These are phyloP conservation scores for Aspergillus spinulosporus DNA, from an alignment of 2,329 filamentous ascomycete species.

Conservation along the genomic window DNA sequence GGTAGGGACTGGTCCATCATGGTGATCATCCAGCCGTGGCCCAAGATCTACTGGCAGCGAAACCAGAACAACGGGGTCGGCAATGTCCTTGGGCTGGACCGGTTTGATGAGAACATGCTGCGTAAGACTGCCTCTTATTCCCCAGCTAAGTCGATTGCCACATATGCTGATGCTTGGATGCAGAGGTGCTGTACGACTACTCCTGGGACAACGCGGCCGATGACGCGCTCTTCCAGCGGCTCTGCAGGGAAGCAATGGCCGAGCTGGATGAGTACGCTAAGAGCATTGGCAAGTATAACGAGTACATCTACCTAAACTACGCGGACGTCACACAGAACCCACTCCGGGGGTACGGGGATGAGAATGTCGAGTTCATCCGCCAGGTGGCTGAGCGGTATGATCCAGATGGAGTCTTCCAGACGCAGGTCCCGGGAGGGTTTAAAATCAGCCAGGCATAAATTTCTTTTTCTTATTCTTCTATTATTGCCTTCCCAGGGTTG, in stretches of 20 bases:
- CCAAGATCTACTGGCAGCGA: conserved; percentile 37
- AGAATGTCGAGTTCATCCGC: conserved; percentile 36
- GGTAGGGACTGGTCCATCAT: conserved; percentile 25
- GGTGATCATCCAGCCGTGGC: conserved; percentile 45
- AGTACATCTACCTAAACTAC: conserved; percentile 50
- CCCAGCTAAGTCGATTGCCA: not conserved
- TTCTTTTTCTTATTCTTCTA: no score
- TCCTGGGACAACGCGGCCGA: conserved; percentile 37
- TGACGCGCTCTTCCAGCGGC: conserved; percentile 30
- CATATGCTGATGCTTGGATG: conserved; percentile 4
- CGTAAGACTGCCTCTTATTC: conserved; percentile 4
- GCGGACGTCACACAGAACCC: conserved; percentile 46
- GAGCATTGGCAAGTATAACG: conserved; percentile 31
- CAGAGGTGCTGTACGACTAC: conserved; percentile 25
- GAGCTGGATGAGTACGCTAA: conserved; percentile 32
- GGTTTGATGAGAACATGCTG: conserved; percentile 29
- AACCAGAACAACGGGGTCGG: conserved; percentile 35
- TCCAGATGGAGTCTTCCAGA: conserved; percentile 30
- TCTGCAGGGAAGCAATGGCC: conserved; percentile 30
- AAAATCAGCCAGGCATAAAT: conserved; percentile 22
- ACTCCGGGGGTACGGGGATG: conserved; percentile 43
- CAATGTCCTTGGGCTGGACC: conserved; percentile 39
- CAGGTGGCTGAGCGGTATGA: conserved; percentile 29
- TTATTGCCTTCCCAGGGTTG: no score
- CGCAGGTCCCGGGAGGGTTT: conserved; percentile 31